Conservation (phyloP, 2,329 filamentous ascomycete genomes). For the Setomelanomma holmii region DNA sequence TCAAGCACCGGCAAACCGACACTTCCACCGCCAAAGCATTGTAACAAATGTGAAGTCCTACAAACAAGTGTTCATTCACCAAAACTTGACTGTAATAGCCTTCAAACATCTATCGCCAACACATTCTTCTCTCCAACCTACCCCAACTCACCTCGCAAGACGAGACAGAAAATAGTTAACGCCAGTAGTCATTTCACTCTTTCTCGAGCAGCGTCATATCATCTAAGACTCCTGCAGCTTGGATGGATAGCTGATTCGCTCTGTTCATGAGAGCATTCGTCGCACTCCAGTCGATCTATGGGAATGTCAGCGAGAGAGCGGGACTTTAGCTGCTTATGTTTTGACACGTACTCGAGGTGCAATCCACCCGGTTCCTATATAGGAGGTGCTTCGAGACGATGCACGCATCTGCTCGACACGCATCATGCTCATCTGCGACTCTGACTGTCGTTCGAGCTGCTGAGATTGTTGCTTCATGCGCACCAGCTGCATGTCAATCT, state of each 20-base stretch:
- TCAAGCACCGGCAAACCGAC: too few relatives aligned
- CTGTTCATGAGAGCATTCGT: slow-evolving; percentile 18
- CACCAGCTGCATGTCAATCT: slow-evolving; percentile 14
- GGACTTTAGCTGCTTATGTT: not conserved
- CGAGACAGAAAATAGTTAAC: too few relatives aligned
- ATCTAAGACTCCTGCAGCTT: slow-evolving; percentile 20
- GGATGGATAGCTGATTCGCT: slow-evolving; percentile 13
- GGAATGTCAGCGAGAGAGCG: not conserved
- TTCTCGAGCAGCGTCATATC: slow-evolving; percentile 17
- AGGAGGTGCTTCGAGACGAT: not conserved
- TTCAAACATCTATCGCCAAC: too few relatives aligned
- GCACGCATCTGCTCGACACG: slow-evolving; percentile 12
- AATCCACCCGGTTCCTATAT: slow-evolving; percentile 4
- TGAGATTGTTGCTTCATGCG: slow-evolving; percentile 15
- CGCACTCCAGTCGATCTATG: slow-evolving; percentile 16
- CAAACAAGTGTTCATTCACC: too few relatives aligned
- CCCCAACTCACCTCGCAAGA: too few relatives aligned
- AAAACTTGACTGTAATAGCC: too few relatives aligned
- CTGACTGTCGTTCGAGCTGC: slow-evolving; percentile 15
- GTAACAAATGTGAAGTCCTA: too few relatives aligned
- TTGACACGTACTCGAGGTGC: slow-evolving; percentile 11
- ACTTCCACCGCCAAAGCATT: too few relatives aligned
- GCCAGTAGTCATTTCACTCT: slow-evolving; percentile 22
- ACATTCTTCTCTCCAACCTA: too few relatives aligned
- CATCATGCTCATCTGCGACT: slow-evolving; percentile 17